Base-by-base conservation (phyloP, 1,139 yeast species). In the Nematodospora anomalae region DNA sequence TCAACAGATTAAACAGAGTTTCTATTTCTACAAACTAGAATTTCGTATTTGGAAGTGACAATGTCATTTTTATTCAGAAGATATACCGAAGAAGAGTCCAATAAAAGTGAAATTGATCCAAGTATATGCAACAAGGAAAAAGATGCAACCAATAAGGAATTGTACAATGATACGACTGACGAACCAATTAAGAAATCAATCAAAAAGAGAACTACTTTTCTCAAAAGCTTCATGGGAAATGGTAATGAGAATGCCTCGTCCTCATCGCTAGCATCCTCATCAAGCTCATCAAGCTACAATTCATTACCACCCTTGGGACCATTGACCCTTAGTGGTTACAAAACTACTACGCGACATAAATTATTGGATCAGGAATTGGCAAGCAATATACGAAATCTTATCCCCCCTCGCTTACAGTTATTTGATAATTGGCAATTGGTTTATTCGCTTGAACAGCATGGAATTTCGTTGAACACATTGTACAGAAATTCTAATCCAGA, bases 381-480 rank as follows among this genome's bases (percentile, higher is more conserved):
- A 1, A 83, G 75, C 41, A 89, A 87, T 42, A 72, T 92, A 26
- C 70, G 97, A 32, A 66, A 70, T 28, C 68, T 88, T 37, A 57
- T 90, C 40, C 96, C 97, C 0, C 74, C 86, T 4, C 66, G 97
- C 33, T 66, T 86, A 28, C 96, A 88, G 55, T 67, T 90, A 18
- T 77, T 77, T 47, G 82, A 82, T 30, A 74, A 74, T 8, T 94
- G 98, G 99, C 63, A 73, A 10, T 60, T 92, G 37, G 62, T 82
- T 2, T 94, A 90, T 57, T 83, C 94, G 16, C 60, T 88, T 45
- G 97, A 90, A 47, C 96, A 88, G 57, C 88, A 89, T 57, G 99
- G 99, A 0, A 83, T 95, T 0, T 85, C 96, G 0, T 59, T 92
- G 36, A 79, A 75, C 43, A 89, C 98, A 0, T 62, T 94, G 22